phyloP scores from a whole-genome alignment of 345 rosid species.

The Eucalyptus sp. region DNA sequence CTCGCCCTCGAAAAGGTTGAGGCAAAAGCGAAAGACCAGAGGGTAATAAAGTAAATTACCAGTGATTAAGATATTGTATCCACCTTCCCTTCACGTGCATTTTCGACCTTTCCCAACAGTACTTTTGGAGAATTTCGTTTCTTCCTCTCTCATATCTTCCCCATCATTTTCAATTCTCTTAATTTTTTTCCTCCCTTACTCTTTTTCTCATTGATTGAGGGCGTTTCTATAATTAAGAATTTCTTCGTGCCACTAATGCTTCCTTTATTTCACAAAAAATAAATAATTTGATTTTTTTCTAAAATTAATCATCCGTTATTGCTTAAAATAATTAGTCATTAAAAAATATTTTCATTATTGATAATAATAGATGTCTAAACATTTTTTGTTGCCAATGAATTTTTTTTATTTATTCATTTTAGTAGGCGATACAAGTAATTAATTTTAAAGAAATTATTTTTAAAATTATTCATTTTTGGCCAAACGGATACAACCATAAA shows the following conservation, averaged over 20 bases:
- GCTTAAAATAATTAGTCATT: neutral
- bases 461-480: too few relatives aligned
- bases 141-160: neutral
- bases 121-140: neutral
- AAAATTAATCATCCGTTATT: neutral
- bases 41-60: neutral
- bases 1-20: neutral
- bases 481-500: too few relatives aligned
- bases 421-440: too few relatives aligned
- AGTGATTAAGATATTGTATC: neutral
- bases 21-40: neutral
- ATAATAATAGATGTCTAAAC: neutral
- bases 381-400: too few relatives aligned
- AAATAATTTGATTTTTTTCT: neutral
- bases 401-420: too few relatives aligned
- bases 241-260: neutral
- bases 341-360: neutral
- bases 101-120: neutral
- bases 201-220: neutral
- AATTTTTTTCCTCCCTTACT: neutral
- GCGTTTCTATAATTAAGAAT: neutral
- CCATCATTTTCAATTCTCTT: neutral
- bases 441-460: too few relatives aligned
- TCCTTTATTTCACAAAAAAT: neutral
- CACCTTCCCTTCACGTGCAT: neutral